phyloP scores from a whole-genome alignment of 2,329 filamentous ascomycete species.

The Verticillium alfalfae region DNA sequence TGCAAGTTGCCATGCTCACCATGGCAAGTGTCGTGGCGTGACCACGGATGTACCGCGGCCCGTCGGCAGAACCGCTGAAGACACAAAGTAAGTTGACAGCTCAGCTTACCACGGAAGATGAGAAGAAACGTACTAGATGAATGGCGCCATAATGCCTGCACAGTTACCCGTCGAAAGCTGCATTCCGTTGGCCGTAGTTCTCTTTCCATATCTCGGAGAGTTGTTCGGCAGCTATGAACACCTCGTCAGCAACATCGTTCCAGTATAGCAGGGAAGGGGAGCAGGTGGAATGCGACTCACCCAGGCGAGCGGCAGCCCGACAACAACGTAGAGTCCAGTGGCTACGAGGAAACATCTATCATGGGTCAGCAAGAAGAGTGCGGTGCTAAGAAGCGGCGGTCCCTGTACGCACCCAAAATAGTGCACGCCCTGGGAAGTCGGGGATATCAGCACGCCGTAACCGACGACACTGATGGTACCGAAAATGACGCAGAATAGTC shows the following conservation, averaged over 20 bases:
- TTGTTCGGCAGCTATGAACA: constrained; percentile 70
- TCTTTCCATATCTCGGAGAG: constrained; percentile 58
- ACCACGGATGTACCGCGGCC: constrained; percentile 54
- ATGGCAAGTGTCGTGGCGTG: constrained; percentile 43
- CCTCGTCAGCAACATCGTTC: constrained; percentile 43
- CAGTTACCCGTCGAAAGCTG: constrained; percentile 61
- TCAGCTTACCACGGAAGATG: neutral
- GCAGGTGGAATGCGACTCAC: constrained; percentile 16
- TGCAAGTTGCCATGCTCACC: constrained; percentile 12
- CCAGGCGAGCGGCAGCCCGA: constrained; percentile 53
- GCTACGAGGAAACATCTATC: constrained; percentile 64
- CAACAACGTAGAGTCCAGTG: constrained; percentile 60
- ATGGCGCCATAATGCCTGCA: constrained; percentile 55
- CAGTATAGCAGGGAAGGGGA: neutral
- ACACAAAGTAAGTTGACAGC: neutral
- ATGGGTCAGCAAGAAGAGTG: neutral
- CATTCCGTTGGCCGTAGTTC: constrained; percentile 55
- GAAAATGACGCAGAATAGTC: constrained; percentile 45
- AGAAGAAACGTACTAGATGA: constrained; percentile 63
- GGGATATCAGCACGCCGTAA: constrained; percentile 52
- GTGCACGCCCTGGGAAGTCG: constrained; percentile 37
- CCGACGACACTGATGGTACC: constrained; percentile 48
- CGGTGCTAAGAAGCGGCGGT: neutral
- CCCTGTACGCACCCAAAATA: constrained; percentile 18
- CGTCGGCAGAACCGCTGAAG: constrained; percentile 37